Base-by-base conservation (phyloP, 2,329 filamentous ascomycete genomes). In the Esteya vermicola region DNA sequence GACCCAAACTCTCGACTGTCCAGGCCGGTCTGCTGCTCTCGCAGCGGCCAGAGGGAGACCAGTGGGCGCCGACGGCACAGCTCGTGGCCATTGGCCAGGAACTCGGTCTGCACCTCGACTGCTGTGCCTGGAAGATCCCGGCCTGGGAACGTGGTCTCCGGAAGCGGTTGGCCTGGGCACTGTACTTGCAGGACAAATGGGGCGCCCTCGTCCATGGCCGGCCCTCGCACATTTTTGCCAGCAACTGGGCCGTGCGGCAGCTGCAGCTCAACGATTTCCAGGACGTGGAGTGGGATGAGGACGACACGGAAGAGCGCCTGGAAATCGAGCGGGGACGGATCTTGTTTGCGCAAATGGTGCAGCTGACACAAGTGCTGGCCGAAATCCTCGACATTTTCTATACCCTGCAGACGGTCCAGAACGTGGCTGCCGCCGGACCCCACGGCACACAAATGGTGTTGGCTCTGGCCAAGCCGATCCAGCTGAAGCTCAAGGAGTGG, bases 371-470 rank as follows among this genome's bases (percentile, higher is more conserved):
- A 52, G 81, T 88, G 47, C 73, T 89, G 47, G 70, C 81, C 34
- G 82, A 88, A 55, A 84, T 88, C 41, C 75, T 86, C 52, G 81
- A 88, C 50, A 84, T 80, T 1, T 88, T 89, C 52, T 89, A 86
- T 61, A 85, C 81, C 1, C 70, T 86, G 40, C 72, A 78, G 41
- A 82, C 83, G n/a, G 80, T 81, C 60, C 72, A 77, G 46, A 72
- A 72, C 27, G 78, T 84, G 43, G 62, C 68, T 7, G 69, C 73
- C 36, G 79, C 81, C 8, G 81, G 80, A 1, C 59, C 66, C 2
- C 78, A 82, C 53, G 80, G 80, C 26, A 84, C 80, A 2, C 75
- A 81, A 47, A 60, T 85, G 30, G 78, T 88, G 13, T 63, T 89
- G 36, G 75, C 78, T 26, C 68, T 83, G 39, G 83, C 82, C 13